Base-by-base conservation (phyloP, 2,329 filamentous ascomycete species). In the Trichoderma hamatum region DNA sequence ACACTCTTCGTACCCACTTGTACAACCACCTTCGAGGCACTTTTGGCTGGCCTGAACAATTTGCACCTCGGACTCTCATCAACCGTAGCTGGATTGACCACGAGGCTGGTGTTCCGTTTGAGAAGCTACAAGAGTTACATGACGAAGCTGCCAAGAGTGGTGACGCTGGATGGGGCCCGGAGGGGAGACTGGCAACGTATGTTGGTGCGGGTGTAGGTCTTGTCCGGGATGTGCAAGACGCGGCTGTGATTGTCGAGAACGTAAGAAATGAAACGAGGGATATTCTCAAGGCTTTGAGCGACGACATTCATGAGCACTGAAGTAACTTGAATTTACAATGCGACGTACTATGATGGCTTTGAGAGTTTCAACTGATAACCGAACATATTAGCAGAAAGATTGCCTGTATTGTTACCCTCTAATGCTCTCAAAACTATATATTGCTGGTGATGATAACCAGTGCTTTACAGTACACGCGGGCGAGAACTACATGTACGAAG, bases 131-230 rank as follows among this genome's bases (percentile, higher is more conserved):
- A 73, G 73, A 65, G 28, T 74, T 75, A 0, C 82, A 85, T 67
- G 82, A 84, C 58, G 76, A 81, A 61, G 77, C 80, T 7, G 69
- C 76, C 2, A 78, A 78, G 70, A 56, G 74, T 7, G 84, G 82
- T 0, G 82, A 85, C 67, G 72, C 72, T 9, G 84, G 80, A 2
- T 86, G 83, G 83, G 84, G 84, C 0, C 81, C 80, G 0, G 76
- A 82, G 9, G 84, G 83, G 0, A 78, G 84, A 67, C 72, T 84
- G n/a, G 82, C 83, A 5, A 85, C 84, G 1, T 86, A 86, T 72
- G 84, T 83, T 0, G 83, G 84, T 0, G 80, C 83, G 0, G 78
- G 78, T 0, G 74, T 85, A 24, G 84, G 84, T 0, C 72, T 85
- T 32, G 77, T 86, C 21, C 77, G 77, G 30, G 73, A 75, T 5